Conservation (phyloP, 164 flowering plant species). For the Macadamia tetraphylla region DNA sequence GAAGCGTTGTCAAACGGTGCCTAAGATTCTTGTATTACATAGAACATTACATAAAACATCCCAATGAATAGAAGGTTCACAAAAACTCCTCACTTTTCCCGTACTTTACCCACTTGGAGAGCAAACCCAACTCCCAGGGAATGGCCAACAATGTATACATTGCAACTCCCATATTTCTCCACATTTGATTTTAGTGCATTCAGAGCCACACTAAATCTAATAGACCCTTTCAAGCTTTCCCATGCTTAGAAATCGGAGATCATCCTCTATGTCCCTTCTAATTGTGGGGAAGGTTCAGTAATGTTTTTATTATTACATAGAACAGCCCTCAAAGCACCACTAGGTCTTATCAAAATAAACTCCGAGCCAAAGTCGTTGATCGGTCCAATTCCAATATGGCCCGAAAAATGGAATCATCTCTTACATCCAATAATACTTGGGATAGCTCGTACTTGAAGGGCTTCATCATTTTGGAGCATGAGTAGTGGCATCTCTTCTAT, state of each 20-base stretch:
- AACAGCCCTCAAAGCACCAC: conserved; percentile 89
- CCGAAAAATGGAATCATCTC: conserved; percentile 87
- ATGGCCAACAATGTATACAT: conserved; percentile 84
- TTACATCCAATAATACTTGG: conserved; percentile 57
- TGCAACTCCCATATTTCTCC: conserved; percentile 54
- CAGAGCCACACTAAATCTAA: conserved; percentile 54
- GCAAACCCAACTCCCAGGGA: conserved; percentile 95
- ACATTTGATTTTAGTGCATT: conserved; percentile 46
- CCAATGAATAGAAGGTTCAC: conserved; percentile 78
- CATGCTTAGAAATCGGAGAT: conserved; percentile 86
- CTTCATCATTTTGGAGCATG: conserved; percentile 94
- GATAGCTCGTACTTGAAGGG: conserved; percentile 81
- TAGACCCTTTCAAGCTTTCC: conserved; percentile 91
- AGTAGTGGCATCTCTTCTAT: conserved; percentile 46
- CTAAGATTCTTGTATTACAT: too few relatives aligned
- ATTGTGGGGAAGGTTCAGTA: conserved; percentile 68
- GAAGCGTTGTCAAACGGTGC: too few relatives aligned
- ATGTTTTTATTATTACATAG: conserved; percentile 76
- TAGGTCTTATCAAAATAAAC: conserved; percentile 68
- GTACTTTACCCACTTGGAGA: conserved; percentile 78
- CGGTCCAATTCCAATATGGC: conserved; percentile 93
- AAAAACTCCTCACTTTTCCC: conserved; percentile 74
- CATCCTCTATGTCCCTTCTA: conserved; percentile 81
- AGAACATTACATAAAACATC: too few relatives aligned
- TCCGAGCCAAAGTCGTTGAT: conserved; percentile 65